A percentile compares a stretch with the other conserved stretches of the same genome.
Conservation (phyloP, 2,329 filamentous ascomycete genomes). For the Penicillium sp. region DNA sequence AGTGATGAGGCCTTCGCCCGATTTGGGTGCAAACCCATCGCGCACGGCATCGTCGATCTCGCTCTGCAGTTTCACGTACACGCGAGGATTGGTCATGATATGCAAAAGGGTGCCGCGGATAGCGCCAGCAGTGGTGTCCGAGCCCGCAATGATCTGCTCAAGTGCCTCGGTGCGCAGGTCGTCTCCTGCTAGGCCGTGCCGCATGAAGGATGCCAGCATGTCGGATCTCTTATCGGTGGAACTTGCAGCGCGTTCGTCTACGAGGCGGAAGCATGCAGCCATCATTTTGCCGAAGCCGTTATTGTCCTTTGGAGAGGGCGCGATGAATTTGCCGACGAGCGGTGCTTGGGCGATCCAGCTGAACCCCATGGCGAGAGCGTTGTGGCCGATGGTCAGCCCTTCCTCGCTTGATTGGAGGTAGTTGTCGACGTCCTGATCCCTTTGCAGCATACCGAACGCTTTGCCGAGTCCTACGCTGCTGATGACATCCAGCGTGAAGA, state of each 20-base stretch:
- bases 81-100: constrained; percentile 18
- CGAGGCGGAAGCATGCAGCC: constrained; percentile 17
- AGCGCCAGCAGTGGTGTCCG: constrained; percentile 21
- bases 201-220: constrained; percentile 34
- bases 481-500: constrained; percentile 60
- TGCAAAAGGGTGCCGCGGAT: constrained; percentile 19
- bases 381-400: constrained; percentile 20
- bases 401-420: constrained; percentile 42
- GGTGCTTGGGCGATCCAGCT: constrained; percentile 17
- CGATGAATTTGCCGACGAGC: constrained; percentile 18
- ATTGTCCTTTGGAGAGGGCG: constrained; percentile 22
- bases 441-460: constrained; percentile 49
- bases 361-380: constrained; percentile 17
- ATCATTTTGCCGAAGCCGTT: constrained; percentile 28
- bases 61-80: constrained; percentile 16
- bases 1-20: constrained; percentile 13
- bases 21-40: constrained; percentile 2
- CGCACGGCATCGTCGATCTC: constrained; percentile 22
- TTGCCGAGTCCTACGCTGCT: constrained; percentile 55
- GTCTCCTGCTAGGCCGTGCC: constrained; percentile 22
- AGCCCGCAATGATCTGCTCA: constrained; percentile 23
- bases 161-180: constrained; percentile 19
- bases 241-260: constrained; percentile 23
- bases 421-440: constrained; percentile 46
- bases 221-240: constrained; percentile 20